Conservation (phyloP, 2,329 filamentous ascomycete genomes). For the Pseudocercospora eumusae region DNA sequence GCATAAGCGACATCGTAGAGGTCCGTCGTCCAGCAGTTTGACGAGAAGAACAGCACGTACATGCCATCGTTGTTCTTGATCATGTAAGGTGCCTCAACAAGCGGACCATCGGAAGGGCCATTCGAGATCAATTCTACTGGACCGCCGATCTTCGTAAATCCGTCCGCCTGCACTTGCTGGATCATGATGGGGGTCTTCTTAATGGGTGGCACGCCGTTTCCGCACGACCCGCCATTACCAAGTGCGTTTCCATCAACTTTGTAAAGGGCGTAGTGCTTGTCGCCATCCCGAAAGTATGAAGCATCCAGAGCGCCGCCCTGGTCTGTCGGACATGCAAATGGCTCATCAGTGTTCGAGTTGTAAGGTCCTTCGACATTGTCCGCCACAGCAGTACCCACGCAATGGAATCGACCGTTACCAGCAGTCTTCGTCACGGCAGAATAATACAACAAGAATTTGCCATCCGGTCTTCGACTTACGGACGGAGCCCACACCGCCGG, state of each 20-base stretch:
- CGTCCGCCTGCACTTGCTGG: slow-evolving; percentile 33
- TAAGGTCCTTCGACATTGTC: slow-evolving; percentile 33
- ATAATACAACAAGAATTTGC: slow-evolving; percentile 37
- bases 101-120: slow-evolving; percentile 29
- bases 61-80: slow-evolving; percentile 25
- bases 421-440: slow-evolving; percentile 32
- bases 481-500: slow-evolving; percentile 42
- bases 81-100: slow-evolving; percentile 36
- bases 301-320: slow-evolving; percentile 37
- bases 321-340: slow-evolving; percentile 33
- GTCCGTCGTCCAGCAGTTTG: slow-evolving; percentile 31
- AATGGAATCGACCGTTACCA: slow-evolving; percentile 31
- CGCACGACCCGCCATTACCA: slow-evolving; percentile 33
- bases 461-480: slow-evolving; percentile 32
- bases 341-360: slow-evolving; percentile 25
- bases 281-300: slow-evolving; percentile 32
- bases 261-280: slow-evolving; percentile 33
- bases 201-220: slow-evolving; percentile 30
- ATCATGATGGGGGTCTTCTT: slow-evolving; percentile 34
- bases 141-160: slow-evolving; percentile 29
- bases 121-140: slow-evolving; percentile 30
- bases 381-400: slow-evolving; percentile 33
- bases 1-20: slow-evolving; percentile 24
- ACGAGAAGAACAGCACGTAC: slow-evolving; percentile 35
- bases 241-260: slow-evolving; percentile 36